Evolutionary conservation across 2,329 filamentous ascomycete genomes (phyloP).

Genomic region (Scedosporium apiospermum): DNA sequence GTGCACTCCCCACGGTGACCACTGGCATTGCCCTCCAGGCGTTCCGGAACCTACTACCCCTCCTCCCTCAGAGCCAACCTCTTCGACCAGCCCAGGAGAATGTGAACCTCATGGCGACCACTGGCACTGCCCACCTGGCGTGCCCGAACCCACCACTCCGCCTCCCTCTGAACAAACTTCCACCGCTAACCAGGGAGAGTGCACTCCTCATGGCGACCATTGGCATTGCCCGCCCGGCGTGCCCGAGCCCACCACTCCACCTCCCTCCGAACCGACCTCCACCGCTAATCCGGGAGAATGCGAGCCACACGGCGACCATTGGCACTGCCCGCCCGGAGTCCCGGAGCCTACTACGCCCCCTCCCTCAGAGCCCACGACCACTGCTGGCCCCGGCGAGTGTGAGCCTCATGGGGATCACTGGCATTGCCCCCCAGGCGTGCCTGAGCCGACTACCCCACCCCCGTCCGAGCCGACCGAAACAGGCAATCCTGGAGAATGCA

Average conservation of each 20-base stretch:
- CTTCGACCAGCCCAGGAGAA: constrained; percentile 6
- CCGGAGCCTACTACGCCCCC: constrained; percentile 7
- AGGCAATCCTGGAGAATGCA: constrained; percentile 7
- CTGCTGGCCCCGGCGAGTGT: constrained; percentile 6
- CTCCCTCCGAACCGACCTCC: neutral
- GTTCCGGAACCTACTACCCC: constrained; percentile 1
- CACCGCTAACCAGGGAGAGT: no score
- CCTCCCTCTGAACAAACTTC: no score
- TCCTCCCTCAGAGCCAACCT: neutral
- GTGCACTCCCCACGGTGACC: constrained; percentile 9
- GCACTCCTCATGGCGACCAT: constrained; percentile 9
- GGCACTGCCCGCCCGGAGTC: constrained; percentile 13
- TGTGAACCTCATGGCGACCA: constrained; percentile 10
- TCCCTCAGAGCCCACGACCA: neutral
- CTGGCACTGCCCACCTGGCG: constrained; percentile 13
- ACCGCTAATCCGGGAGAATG: constrained; percentile 4
- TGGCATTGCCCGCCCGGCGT: constrained; percentile 13
- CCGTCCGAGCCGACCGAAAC: neutral
- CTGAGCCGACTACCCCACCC: constrained; percentile 7
- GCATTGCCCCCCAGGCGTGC: constrained; percentile 13
- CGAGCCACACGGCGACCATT: constrained; percentile 9
- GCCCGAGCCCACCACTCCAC: constrained; percentile 7
- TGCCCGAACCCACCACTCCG: constrained; percentile 7
- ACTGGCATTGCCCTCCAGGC: constrained; percentile 9
- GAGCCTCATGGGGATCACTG: constrained; percentile 10